phyloP scores from a whole-genome alignment of 768 basidiomycete species.

The Boletus sp. region DNA sequence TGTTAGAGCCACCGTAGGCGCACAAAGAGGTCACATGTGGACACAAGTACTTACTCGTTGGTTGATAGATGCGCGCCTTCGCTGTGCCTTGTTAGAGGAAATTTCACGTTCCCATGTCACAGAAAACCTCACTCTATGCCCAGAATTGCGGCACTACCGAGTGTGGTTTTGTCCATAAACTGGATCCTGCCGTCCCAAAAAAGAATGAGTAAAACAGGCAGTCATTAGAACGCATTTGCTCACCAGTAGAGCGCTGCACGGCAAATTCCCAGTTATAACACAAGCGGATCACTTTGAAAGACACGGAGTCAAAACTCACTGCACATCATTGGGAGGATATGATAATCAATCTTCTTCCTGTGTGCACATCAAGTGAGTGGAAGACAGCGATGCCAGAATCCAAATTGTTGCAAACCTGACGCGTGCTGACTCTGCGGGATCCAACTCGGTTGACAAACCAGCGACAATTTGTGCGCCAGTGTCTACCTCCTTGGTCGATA shows the following conservation, averaged over 20 bases:
- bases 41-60: constrained; percentile 47
- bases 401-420: constrained; percentile 42
- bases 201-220: neutral
- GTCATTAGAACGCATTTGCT: neutral
- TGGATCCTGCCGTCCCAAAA: constrained; percentile 51
- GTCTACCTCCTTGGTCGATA: constrained; percentile 50
- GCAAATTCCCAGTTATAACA: neutral
- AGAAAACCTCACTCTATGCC: constrained; percentile 53
- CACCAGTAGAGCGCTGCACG: constrained; percentile 54
- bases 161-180: constrained; percentile 75
- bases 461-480: constrained; percentile 58
- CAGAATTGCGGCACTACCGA: constrained; percentile 64
- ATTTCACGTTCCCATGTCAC: neutral
- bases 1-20: neutral
- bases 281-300: neutral
- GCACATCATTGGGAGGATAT: constrained; percentile 71
- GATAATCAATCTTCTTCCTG: constrained; percentile 61
- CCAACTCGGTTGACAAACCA: constrained; percentile 41
- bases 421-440: constrained; percentile 48
- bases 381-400: neutral
- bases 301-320: constrained; percentile 39
- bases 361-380: neutral
- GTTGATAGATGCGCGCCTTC: constrained; percentile 59
- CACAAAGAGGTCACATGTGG: neutral
- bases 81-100: constrained; percentile 31